Base-by-base conservation (phyloP, 106 monocot species). In the Posidonia australis region DNA sequence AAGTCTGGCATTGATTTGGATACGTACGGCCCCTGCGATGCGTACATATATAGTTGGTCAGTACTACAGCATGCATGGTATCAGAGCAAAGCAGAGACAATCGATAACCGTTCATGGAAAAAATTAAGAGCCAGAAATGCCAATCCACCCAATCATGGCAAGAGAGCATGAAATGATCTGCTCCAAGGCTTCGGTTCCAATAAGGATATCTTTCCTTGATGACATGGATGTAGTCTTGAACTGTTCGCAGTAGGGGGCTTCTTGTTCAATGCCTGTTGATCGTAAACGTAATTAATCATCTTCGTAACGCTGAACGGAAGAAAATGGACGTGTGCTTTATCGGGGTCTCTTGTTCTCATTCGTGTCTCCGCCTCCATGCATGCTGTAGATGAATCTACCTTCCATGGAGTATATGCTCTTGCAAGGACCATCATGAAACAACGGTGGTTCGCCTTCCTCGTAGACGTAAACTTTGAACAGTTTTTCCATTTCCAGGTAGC, bases 341-440 rank as follows among this genome's bases (percentile, higher is more conserved):
- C 70, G 0, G 82, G 86, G 62, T 87, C 74, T 28, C 54, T 78
- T 9, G 87, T 87, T 58, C 75, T 46, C 0, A 87, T 42, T 24
- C 41, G 46, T 13, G 29, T 76, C 6, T 78, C 80, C 69, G 63
- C 63, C 66, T 87, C 83, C 83, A 87, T 80, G 60, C 83, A 87
- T 80, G 60, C 68, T 72, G 52, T 78, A 45, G 0, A 87, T 83
- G 56, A 87, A 87, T 24, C 83, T 76, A 2, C 87, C 87, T 53
- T 87, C 87, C 67, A 60, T 78, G 2, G 87, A 83, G 30, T 87
- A 87, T 66, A 87, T 80, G 61, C 73, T 77, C 53, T 59, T 75
- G 70, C 83, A 83, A 1, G 83, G 87, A 0, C 87, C 87, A 30
- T 83, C 78, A 46, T 83, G 87, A 46, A 87, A 87, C 25, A 87